Evolutionary conservation across 768 basidiomycete species (phyloP), one percentile per base, ranked within the genome.

Genomic region (Sarcodon sp.): DNA sequence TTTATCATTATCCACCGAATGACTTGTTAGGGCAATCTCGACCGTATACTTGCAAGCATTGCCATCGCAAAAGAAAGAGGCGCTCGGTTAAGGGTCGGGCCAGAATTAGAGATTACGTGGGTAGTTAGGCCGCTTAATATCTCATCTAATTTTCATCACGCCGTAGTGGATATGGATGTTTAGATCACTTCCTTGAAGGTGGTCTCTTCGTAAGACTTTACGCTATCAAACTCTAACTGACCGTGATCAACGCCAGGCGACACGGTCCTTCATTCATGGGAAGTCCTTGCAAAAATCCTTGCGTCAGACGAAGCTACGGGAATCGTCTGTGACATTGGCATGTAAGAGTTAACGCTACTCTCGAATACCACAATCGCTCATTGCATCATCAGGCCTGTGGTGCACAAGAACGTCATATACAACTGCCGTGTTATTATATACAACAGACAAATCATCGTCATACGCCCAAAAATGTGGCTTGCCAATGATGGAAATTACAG

Each of bases 381-480:
- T 16, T 15, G 2, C 38, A 27, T n/a, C 43, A 35, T 51, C 21
- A 99, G 94, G 94, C 94, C 96, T 1, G 77, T 99, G 47, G 76
- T 84, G 1, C 96, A 99, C 75, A 97, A 97, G 75, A 98, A 96
- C 61, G 91, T 92, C 43, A 93, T 85, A 53, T 98, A 97, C 69
- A 99, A 99, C 60, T 96, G 91, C 62, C 83, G 96, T 15, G 72
- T 98, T 34, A 83, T 98, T 61, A 78, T 93, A 38, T 76, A 90
- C 59, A 73, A 92, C 65, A 73, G 79, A 48, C 76, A 88, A 66
- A 92, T 99, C 51, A 66, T 97, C 1, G 79, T 97, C 53, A 98
- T 99, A 53, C 80, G 96, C 18, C 96, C 96, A 0, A 99, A 98
- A 69, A 93, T 99, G 93, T 99, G 96, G 96, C 72, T 99, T 41